Conservation (phyloP, 345 rosid genomes). For the Brassica incana region DNA sequence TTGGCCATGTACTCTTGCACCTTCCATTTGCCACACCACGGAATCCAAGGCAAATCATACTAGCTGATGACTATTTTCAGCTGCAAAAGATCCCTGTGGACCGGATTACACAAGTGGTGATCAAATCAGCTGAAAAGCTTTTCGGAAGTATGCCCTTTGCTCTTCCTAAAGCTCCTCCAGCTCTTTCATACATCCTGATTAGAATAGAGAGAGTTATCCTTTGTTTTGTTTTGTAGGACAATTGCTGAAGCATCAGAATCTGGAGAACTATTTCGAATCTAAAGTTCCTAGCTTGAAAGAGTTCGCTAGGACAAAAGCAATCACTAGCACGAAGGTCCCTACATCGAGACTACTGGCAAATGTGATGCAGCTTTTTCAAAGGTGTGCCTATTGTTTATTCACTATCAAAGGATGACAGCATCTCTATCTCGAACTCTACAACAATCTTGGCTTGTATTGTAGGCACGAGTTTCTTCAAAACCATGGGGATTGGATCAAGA, state of each 20-base stretch:
- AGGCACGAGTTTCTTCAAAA: conserved; percentile 72
- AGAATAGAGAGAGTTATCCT: not conserved
- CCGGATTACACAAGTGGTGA: conserved; percentile 36
- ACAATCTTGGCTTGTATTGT: conserved; percentile 29
- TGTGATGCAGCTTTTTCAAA: conserved; percentile 66
- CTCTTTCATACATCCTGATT: not conserved
- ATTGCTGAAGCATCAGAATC: conserved; percentile 50
- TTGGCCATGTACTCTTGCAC: conserved; percentile 88
- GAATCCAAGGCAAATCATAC: conserved; percentile 77
- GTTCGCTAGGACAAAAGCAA: conserved; percentile 47
- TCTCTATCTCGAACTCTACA: conserved; percentile 1
- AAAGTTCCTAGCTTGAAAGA: conserved; percentile 88
- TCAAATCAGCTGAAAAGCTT: not conserved
- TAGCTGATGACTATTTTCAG: conserved; percentile 93
- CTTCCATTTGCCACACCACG: conserved; percentile 80
- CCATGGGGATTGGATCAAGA: conserved; percentile 74
- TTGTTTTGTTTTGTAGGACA: not conserved
- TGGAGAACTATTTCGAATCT: conserved; percentile 56
- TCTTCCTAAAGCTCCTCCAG: not conserved
- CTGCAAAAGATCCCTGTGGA: conserved; percentile 59
- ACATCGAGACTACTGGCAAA: conserved; percentile 59
- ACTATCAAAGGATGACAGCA: not conserved
- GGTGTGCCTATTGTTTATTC: conserved; percentile 46
- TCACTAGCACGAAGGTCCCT: conserved; percentile 49
- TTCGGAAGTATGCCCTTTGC: not conserved